Conservation (phyloP, 164 flowering plant genomes). For the grape (Vitis vinifera) region ASM3070453v1 NC_081816.1:5417501-5418000, state of each 20-base stretch:
- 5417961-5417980: constrained; percentile 66
- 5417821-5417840: constrained; percentile 26
- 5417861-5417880: constrained; percentile 15
- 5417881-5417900: constrained; percentile 3
- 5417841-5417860: constrained; percentile 21
- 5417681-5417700: background rate
- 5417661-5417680: too few relatives aligned
- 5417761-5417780: constrained; percentile 23
- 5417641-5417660: background rate
- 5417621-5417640: background rate
- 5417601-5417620: background rate
- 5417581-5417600: background rate
- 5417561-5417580: too few relatives aligned
- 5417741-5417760: constrained; percentile 15
- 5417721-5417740: background rate
- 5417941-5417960: constrained; percentile 58
- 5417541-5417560: background rate
- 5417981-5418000: constrained; percentile 84
- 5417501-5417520: background rate
- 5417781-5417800: constrained; percentile 15
- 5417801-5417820: constrained; percentile 3
- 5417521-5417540: background rate
- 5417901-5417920: background rate
- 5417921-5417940: constrained; percentile 46
- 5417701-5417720: background rate